Evolutionary conservation across 257 asterid genomes (phyloP).

Genomic region (Gardenia jasminoides): DNA sequence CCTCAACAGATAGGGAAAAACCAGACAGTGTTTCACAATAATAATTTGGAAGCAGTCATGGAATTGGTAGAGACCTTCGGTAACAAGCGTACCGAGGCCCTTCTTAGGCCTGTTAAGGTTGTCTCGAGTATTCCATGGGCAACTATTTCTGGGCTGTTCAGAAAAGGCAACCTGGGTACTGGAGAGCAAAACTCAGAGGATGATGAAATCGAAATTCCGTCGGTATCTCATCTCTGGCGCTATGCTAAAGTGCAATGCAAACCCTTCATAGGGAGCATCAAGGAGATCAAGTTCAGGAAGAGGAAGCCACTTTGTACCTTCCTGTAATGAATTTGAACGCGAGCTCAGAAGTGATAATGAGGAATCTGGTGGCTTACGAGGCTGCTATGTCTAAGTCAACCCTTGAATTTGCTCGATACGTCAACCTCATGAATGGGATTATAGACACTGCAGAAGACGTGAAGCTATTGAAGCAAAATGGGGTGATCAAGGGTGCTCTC

Average conservation of each 20-base stretch:
- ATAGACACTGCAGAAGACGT: constrained; percentile 42
- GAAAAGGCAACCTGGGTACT: constrained; percentile 6
- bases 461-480: constrained; percentile 32
- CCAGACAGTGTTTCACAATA: constrained; percentile 12
- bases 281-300: constrained; percentile 27
- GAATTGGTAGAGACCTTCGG: constrained; percentile 20
- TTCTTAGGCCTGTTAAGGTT: constrained; percentile 20
- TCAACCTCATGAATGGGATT: constrained; percentile 58
- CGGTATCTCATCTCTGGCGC: constrained; percentile 20
- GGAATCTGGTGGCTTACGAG: constrained; percentile 57
- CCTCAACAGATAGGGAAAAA: not conserved
- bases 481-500: constrained; percentile 33
- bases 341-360: constrained; percentile 39
- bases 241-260: constrained; percentile 23
- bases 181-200: constrained; percentile 14
- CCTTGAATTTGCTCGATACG: constrained; percentile 41
- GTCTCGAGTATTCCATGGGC: constrained; percentile 31
- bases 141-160: constrained; percentile 19
- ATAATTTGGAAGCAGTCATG: constrained; percentile 19
- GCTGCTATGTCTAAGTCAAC: constrained; percentile 34
- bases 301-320: constrained; percentile 30
- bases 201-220: constrained; percentile 27
- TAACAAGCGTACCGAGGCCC: constrained; percentile 4
- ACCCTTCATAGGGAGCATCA: constrained; percentile 25
- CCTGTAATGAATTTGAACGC: constrained; percentile 41